phyloP scores from a whole-genome alignment of 768 basidiomycete species.

The Harrya chromipes region DNA sequence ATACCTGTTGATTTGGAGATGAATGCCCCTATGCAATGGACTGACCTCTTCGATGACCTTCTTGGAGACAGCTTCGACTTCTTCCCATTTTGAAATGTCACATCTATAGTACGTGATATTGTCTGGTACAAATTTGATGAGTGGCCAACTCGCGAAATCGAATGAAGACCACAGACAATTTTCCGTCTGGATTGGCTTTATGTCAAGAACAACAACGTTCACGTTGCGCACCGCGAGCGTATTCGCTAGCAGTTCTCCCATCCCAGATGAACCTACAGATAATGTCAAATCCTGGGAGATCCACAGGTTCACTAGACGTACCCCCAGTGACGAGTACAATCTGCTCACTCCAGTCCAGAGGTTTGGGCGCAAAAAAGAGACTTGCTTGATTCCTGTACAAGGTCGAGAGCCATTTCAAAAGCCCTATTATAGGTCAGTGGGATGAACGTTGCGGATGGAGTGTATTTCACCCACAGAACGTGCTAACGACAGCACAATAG shows the following conservation, averaged over 20 bases:
- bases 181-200: conserved; percentile 72
- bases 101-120: conserved; percentile 87
- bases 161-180: conserved; percentile 50
- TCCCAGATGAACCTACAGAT: conserved; percentile 75
- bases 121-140: conserved; percentile 39
- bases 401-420: conserved; percentile 64
- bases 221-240: conserved; percentile 82
- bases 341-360: conserved; percentile 83
- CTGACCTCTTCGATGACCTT: conserved; percentile 74
- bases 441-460: background rate
- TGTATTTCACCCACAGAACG: conserved; percentile 57
- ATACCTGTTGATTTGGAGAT: background rate
- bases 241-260: conserved; percentile 85
- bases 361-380: conserved; percentile 55
- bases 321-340: conserved; percentile 92
- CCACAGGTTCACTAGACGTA: conserved; percentile 30
- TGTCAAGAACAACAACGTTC: conserved; percentile 81
- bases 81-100: conserved; percentile 86
- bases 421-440: conserved; percentile 43
- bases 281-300: background rate
- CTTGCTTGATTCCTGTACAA: conserved; percentile 75
- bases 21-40: background rate
- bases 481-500: conserved; percentile 59
- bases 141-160: background rate
- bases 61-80: conserved; percentile 74